phyloP scores from a whole-genome alignment of 148 eudicot species.

The Nepenthes mirabilis region DNA sequence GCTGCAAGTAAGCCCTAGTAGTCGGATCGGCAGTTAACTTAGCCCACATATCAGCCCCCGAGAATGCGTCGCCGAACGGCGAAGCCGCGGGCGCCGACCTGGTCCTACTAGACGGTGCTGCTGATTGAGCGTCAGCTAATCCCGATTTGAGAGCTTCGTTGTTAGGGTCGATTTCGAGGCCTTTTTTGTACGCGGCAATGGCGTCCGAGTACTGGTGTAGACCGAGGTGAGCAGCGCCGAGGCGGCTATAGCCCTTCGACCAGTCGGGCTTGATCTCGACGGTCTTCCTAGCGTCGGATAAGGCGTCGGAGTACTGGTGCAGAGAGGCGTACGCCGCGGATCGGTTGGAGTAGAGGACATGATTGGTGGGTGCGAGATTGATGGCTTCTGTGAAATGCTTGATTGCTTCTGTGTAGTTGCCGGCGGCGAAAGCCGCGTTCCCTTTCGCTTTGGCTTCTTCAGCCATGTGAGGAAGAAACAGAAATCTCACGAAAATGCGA shows the following conservation, averaged over 20 bases:
- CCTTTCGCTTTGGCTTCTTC: slow-evolving; percentile 94
- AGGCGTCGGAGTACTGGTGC: slow-evolving; percentile 41
- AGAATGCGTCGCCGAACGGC: slow-evolving; percentile 81
- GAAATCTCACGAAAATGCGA: neutral
- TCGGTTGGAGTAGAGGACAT: slow-evolving; percentile 86
- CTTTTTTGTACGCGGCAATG: slow-evolving; percentile 49
- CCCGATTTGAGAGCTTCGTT: slow-evolving; percentile 75
- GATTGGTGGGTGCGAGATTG: slow-evolving; percentile 55
- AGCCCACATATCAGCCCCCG: slow-evolving; percentile 93
- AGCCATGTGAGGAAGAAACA: slow-evolving; percentile 32
- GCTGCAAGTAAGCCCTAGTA: slow-evolving; percentile 44
- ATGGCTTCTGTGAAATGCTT: slow-evolving; percentile 74
- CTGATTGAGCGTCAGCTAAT: slow-evolving; percentile 44
- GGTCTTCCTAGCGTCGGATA: slow-evolving; percentile 69
- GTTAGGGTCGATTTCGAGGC: slow-evolving; percentile 64
- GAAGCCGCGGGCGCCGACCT: slow-evolving; percentile 6
- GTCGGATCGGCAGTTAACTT: slow-evolving; percentile 69
- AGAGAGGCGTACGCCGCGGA: slow-evolving; percentile 80
- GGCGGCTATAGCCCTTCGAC: slow-evolving; percentile 74
- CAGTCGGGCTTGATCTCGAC: slow-evolving; percentile 75
- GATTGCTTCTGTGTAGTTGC: slow-evolving; percentile 60
- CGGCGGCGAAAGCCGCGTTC: slow-evolving; percentile 81
- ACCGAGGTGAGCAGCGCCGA: slow-evolving; percentile 66
- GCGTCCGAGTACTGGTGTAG: slow-evolving; percentile 39
- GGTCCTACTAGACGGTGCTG: slow-evolving; percentile 8